Evolutionary conservation across 139 green algal species (phyloP).

Genomic region (Micractinium sp.): DNA sequence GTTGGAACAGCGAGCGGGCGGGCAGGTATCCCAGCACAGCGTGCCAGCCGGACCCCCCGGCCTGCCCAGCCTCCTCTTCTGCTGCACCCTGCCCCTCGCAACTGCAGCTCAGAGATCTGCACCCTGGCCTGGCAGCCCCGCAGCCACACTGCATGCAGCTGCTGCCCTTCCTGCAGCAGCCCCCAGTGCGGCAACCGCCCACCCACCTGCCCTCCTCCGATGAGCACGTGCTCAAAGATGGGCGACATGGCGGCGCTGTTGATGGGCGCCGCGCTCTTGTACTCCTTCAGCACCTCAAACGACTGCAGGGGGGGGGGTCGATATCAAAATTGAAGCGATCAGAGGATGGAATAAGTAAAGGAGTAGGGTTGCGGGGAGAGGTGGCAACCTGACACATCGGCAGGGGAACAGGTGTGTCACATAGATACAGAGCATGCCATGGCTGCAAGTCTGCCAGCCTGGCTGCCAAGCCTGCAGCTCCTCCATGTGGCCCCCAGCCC

Average conservation of each 20-base stretch:
- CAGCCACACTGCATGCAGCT: background rate
- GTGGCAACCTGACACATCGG: too few species aligned
- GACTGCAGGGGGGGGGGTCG: constrained; percentile 42
- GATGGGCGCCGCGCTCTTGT: constrained; percentile 87
- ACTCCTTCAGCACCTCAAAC: constrained; percentile 93
- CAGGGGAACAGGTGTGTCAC: too few species aligned
- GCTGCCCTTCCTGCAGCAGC: background rate
- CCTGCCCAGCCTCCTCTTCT: background rate
- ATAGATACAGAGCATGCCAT: background rate
- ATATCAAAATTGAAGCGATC: background rate
- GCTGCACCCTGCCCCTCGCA: constrained; percentile 40
- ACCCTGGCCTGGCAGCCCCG: too few species aligned
- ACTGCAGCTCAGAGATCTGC: too few species aligned
- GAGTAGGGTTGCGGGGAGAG: too few species aligned
- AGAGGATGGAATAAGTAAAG: background rate
- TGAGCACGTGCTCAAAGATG: constrained; percentile 92
- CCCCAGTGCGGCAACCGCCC: background rate
- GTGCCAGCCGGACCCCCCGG: too few species aligned
- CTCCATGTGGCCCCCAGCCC: too few species aligned
- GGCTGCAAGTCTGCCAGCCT: too few species aligned
- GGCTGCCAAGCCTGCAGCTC: too few species aligned
- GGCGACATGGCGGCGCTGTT: constrained; percentile 93
- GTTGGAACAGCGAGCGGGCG: background rate
- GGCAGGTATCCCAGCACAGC: background rate
- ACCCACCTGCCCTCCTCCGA: constrained; percentile 91